These are phyloP conservation scores for Blastobotrys terrestris DNA, from an alignment of 805 yeast species.

Conservation along the genomic window DNA sequence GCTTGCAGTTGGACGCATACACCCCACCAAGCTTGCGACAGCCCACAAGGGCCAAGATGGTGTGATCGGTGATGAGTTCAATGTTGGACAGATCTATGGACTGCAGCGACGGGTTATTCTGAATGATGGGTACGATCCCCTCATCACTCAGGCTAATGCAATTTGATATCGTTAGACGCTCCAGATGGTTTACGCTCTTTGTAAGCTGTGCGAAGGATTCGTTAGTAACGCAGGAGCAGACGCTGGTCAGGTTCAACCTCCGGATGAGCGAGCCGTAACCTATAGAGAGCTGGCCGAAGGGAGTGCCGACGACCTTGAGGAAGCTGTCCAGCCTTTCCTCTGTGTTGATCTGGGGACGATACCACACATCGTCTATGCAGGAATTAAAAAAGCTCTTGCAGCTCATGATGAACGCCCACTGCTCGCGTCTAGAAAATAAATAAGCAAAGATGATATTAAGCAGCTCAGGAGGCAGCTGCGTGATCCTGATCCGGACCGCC, in stretches of 20 bases:
- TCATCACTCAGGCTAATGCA: constrained; percentile 58
- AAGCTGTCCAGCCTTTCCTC: constrained; percentile 47
- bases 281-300: neutral
- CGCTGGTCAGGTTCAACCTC: constrained; percentile 71
- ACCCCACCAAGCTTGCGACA: constrained; percentile 82
- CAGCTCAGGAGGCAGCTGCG: constrained; percentile 41
- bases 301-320: constrained; percentile 46
- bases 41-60: constrained; percentile 62
- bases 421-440: constrained; percentile 19
- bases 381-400: constrained; percentile 77
- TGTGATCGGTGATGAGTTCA: constrained; percentile 58
- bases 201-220: constrained; percentile 51
- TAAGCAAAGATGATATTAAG: constrained; percentile 19
- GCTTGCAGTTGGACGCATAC: constrained; percentile 78
- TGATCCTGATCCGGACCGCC: neutral
- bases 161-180: constrained; percentile 78
- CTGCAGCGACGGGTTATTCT: constrained; percentile 64
- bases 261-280: constrained; percentile 49
- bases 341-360: constrained; percentile 67
- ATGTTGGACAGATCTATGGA: constrained; percentile 86
- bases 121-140: constrained; percentile 57
- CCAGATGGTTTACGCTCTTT: constrained; percentile 64
- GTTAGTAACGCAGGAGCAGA: constrained; percentile 63
- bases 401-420: constrained; percentile 45
- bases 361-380: constrained; percentile 78